Conservation (phyloP, 2,329 filamentous ascomycete species). For the Lasiodiplodia gonubiensis region DNA sequence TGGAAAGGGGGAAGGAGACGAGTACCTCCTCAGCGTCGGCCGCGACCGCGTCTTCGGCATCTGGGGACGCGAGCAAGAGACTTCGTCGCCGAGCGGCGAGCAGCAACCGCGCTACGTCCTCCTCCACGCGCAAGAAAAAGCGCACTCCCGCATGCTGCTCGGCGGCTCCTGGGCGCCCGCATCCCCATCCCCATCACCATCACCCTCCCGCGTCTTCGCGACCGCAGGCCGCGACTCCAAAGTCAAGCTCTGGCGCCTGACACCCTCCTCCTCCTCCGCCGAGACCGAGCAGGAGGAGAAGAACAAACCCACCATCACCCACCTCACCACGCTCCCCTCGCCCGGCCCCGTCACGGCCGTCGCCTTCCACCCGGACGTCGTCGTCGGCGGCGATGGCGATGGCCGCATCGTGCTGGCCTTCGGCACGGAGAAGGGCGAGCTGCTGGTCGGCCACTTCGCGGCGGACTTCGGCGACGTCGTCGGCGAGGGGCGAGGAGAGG, state of each 20-base stretch:
- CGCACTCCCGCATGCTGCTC: constrained; percentile 90
- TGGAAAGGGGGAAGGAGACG: constrained; percentile 49
- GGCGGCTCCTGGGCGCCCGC: constrained; percentile 82
- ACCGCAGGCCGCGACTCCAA: constrained; percentile 91
- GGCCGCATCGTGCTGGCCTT: constrained; percentile 37
- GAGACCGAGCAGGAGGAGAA: not conserved
- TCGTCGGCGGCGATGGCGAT: not conserved
- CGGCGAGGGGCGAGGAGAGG: constrained; percentile 29
- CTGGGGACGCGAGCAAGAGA: constrained; percentile 60
- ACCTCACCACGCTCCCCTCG: constrained; percentile 35
- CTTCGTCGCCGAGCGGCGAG: not conserved
- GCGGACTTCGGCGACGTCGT: constrained; percentile 31
- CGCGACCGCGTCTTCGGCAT: constrained; percentile 90
- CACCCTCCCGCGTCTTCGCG: constrained; percentile 66
- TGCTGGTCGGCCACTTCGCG: constrained; percentile 25
- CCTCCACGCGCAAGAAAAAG: constrained; percentile 74
- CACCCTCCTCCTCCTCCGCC: constrained; percentile 27
- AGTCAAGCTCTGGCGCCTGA: constrained; percentile 65
- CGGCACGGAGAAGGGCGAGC: constrained; percentile 42
- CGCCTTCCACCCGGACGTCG: constrained; percentile 34
- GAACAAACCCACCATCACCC: constrained; percentile 26
- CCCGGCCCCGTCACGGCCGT: constrained; percentile 42
- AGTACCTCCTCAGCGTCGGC: constrained; percentile 81
- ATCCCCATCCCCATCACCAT: not conserved
- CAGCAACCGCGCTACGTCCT: constrained; percentile 58